A percentile compares a stretch with the other conserved stretches of the same genome.
Evolutionary conservation across 306 rosid species (phyloP).

Genomic region (Quercus wislizeni): DNA sequence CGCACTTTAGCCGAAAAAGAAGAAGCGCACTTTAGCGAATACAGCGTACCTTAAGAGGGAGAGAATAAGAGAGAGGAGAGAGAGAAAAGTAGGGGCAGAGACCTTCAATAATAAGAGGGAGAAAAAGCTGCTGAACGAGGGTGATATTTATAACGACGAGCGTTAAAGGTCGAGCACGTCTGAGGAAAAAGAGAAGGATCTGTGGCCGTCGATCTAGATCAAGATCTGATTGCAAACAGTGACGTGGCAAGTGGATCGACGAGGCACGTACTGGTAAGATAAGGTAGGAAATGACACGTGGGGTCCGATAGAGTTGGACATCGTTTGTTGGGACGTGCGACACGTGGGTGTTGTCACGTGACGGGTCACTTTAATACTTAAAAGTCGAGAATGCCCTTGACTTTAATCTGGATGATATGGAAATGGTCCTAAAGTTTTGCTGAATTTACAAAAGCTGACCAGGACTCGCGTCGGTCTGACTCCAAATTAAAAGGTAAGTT

Average conservation of each 20-base stretch:
- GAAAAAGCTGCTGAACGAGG: rapidly evolving
- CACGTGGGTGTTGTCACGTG: slow-evolving; percentile 44
- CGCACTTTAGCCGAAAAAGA: background rate
- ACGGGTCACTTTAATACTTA: slow-evolving; percentile 8
- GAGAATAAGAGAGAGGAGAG: rapidly evolving
- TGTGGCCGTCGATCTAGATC: slow-evolving; percentile 22
- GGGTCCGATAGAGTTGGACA: slow-evolving; percentile 25
- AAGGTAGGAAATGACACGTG: slow-evolving; percentile 40
- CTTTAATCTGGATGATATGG: background rate
- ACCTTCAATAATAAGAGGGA: background rate
- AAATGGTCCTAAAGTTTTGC: background rate
- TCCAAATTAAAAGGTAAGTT: too few species aligned
- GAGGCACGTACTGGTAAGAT: slow-evolving; percentile 42
- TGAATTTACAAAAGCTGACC: background rate
- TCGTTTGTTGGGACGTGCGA: background rate
- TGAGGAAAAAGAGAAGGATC: slow-evolving; percentile 9
- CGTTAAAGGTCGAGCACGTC: slow-evolving; percentile 63
- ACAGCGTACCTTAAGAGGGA: too few species aligned
- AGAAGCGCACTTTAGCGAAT: background rate
- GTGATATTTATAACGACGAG: slow-evolving; percentile 42
- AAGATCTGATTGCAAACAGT: background rate
- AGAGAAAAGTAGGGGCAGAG: rapidly evolving
- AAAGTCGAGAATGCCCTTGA: slow-evolving; percentile 1
- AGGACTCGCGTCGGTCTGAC: rapidly evolving
- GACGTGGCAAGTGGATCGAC: slow-evolving; percentile 51